Evolutionary conservation across 495 filamentous ascomycete species (phyloP).

Genomic region (Podospora fimiseda): DNA sequence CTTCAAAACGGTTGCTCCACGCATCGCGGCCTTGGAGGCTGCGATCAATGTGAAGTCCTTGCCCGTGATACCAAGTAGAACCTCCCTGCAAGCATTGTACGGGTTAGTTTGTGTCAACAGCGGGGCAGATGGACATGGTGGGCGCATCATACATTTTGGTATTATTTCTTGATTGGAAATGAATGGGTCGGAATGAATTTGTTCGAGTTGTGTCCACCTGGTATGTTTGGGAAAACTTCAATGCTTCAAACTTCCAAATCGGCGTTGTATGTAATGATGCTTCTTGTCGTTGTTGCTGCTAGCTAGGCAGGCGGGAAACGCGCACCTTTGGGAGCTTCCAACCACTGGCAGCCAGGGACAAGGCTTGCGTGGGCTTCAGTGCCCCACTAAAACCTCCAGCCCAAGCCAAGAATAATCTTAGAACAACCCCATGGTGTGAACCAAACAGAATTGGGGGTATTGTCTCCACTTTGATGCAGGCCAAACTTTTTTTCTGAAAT

Average conservation of each 20-base stretch:
- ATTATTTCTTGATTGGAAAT: conserved; percentile 1
- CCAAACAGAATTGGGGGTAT: conserved; percentile 12
- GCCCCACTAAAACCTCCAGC: not conserved
- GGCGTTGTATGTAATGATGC: not conserved
- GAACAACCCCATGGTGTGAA: not conserved
- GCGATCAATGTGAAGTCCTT: conserved; percentile 98
- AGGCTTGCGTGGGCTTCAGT: not conserved
- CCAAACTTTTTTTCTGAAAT: conserved; percentile 23
- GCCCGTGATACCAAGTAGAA: conserved; percentile 94
- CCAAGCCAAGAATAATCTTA: no score
- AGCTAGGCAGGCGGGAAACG: conserved; percentile 7
- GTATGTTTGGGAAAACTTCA: not conserved
- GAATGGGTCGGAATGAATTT: not conserved
- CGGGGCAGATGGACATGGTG: not conserved
- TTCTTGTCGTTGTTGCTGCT: conserved; percentile 4
- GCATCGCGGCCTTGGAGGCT: conserved; percentile 95
- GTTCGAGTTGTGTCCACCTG: not conserved
- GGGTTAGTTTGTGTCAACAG: not conserved
- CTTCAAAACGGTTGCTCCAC: conserved; percentile 94
- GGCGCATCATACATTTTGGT: conserved; percentile 28
- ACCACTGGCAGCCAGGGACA: not conserved
- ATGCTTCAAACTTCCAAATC: not conserved
- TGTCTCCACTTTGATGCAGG: conserved; percentile 21
- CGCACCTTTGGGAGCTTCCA: not conserved
- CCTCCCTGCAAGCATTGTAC: conserved; percentile 61